These are phyloP conservation scores for Pulveroboletus sp. DNA, from an alignment of 768 basidiomycete genomes.

Conservation along the genomic window DNA sequence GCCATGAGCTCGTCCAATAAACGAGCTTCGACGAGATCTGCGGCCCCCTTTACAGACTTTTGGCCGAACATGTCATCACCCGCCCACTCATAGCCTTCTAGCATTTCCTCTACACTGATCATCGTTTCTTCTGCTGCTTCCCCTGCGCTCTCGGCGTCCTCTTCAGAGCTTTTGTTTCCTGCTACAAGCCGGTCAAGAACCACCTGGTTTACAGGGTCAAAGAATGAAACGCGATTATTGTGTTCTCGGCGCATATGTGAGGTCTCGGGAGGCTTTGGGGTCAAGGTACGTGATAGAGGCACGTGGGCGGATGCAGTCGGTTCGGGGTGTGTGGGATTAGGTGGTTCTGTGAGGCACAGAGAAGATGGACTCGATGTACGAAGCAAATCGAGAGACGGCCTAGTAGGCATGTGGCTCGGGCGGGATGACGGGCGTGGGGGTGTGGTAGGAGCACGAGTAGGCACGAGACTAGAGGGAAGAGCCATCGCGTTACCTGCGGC, in stretches of 20 bases:
- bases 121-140: slow-evolving; percentile 79
- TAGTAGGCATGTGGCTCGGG: slow-evolving; percentile 10
- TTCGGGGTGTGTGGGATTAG: slow-evolving; percentile 18
- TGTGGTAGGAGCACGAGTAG: slow-evolving; percentile 19
- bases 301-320: slow-evolving; percentile 18
- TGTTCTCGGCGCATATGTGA: slow-evolving; percentile 45
- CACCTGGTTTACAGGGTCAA: slow-evolving; percentile 74
- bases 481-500: slow-evolving; percentile 18
- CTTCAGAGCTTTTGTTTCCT: slow-evolving; percentile 40
- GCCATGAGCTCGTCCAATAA: slow-evolving; percentile 88
- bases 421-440: slow-evolving; percentile 21
- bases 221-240: slow-evolving; percentile 77
- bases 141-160: slow-evolving; percentile 55
- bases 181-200: slow-evolving; percentile 65
- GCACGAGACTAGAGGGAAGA: slow-evolving; percentile 24
- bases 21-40: slow-evolving; percentile 88
- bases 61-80: slow-evolving; percentile 69
- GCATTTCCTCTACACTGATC: slow-evolving; percentile 94
- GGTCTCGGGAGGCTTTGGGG: slow-evolving; percentile 30
- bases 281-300: slow-evolving; percentile 25
- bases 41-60: slow-evolving; percentile 64
- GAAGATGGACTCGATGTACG: slow-evolving; percentile 19
- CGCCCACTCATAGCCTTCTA: slow-evolving; percentile 98
- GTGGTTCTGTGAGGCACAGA: slow-evolving; percentile 5
- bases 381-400: slow-evolving; percentile 18